Evolutionary conservation across 1,284 basidiomycete species (phyloP).

Genomic region (Hypsizygus ulmarius): DNA sequence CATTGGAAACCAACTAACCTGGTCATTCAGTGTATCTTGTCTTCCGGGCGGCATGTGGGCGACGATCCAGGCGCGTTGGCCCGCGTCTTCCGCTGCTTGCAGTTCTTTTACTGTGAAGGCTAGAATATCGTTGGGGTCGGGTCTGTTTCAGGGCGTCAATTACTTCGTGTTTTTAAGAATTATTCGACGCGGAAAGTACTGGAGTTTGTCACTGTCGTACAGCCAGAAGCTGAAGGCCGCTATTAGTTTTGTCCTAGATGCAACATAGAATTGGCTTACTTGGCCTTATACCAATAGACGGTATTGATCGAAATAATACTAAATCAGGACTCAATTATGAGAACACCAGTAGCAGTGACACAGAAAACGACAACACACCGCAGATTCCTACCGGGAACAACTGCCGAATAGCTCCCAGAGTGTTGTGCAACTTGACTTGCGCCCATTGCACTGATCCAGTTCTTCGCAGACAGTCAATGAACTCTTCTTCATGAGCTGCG

Average conservation of each 20-base stretch:
- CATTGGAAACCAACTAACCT: slow-evolving; percentile 29
- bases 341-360: background rate
- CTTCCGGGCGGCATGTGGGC: slow-evolving; percentile 52
- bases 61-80: slow-evolving; percentile 53
- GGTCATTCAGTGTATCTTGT: slow-evolving; percentile 44
- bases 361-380: slow-evolving; percentile 26
- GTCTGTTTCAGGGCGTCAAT: slow-evolving; percentile 22
- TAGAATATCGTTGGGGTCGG: slow-evolving; percentile 39
- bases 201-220: slow-evolving; percentile 44
- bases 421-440: slow-evolving; percentile 39
- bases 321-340: background rate
- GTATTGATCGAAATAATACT: slow-evolving; percentile 58
- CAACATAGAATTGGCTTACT: slow-evolving; percentile 29
- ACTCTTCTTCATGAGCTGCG: background rate
- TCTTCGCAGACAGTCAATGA: slow-evolving; percentile 26
- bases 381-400: slow-evolving; percentile 43
- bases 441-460: slow-evolving; percentile 39
- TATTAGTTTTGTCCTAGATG: background rate
- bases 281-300: slow-evolving; percentile 55
- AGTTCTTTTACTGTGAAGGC: slow-evolving; percentile 44
- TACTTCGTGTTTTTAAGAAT: too few species aligned
- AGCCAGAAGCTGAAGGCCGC: slow-evolving; percentile 42
- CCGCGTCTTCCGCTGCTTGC: slow-evolving; percentile 51
- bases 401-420: slow-evolving; percentile 48
- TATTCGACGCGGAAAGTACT: slow-evolving; percentile 29